These are phyloP conservation scores for Krasilnikovozyma curviuscula DNA, from an alignment of 768 basidiomycete genomes.

Conservation along the genomic window DNA sequence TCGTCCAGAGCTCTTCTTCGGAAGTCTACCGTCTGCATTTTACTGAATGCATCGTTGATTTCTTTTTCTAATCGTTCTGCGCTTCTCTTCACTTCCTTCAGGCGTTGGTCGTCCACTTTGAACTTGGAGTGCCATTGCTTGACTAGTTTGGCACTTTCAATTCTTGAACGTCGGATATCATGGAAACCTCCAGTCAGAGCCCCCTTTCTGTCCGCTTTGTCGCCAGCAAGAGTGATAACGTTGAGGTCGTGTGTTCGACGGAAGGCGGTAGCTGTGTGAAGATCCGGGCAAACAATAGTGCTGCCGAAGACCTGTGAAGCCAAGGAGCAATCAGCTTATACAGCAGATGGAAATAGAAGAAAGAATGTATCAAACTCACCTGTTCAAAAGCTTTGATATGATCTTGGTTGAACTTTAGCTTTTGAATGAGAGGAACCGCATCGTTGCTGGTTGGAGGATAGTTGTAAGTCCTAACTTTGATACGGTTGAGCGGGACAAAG, in stretches of 20 bases:
- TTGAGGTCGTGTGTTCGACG: conserved; percentile 87
- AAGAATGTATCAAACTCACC: conserved; percentile 14
- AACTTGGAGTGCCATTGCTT: conserved; percentile 54
- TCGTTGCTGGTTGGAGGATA: conserved; percentile 29
- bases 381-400: conserved; percentile 80
- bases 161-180: conserved; percentile 69
- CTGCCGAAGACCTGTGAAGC: conserved; percentile 58
- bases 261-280: conserved; percentile 80
- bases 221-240: conserved; percentile 91
- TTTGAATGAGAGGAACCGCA: conserved; percentile 38
- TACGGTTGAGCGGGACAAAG: conserved; percentile 92
- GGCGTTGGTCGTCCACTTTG: conserved; percentile 42
- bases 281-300: conserved; percentile 84
- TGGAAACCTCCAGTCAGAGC: conserved; percentile 91
- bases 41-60: conserved; percentile 54
- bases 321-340: not conserved
- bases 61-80: conserved; percentile 64
- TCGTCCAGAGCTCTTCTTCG: conserved; percentile 54
- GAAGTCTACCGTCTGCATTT: conserved; percentile 47
- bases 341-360: not conserved
- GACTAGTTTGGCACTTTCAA: conserved; percentile 65
- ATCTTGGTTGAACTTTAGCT: conserved; percentile 51
- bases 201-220: conserved; percentile 92
- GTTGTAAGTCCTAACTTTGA: conserved; percentile 56
- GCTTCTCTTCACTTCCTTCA: conserved; percentile 52